Conservation (phyloP, 345 rosid species). For the Euphorbia pulcherrima region DNA sequence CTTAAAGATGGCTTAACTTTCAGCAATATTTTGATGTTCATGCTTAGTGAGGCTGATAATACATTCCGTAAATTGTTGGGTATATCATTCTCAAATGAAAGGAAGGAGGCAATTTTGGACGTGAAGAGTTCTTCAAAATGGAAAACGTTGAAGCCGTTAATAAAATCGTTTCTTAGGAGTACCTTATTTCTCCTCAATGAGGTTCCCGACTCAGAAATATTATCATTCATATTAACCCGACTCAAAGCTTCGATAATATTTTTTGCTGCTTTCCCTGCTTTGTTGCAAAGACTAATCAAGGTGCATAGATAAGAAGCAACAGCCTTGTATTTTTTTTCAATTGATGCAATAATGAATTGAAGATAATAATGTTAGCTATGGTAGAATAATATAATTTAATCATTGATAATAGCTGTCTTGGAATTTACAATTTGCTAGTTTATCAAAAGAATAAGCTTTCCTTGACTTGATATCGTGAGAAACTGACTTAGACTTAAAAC, state of each 20-base stretch:
- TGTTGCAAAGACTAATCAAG: slow-evolving; percentile 63
- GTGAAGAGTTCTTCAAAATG: slow-evolving; percentile 62
- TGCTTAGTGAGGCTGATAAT: slow-evolving; percentile 65
- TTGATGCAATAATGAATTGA: neutral
- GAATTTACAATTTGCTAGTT: neutral
- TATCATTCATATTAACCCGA: slow-evolving; percentile 48
- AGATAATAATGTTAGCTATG: neutral
- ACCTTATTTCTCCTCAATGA: slow-evolving; percentile 64
- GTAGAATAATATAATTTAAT: neutral
- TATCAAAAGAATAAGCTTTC: neutral
- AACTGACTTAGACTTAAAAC: slow-evolving; percentile 3
- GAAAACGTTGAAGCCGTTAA: slow-evolving; percentile 61
- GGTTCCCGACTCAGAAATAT: slow-evolving; percentile 57
- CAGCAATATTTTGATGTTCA: slow-evolving; percentile 50
- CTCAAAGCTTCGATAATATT: slow-evolving; percentile 53
- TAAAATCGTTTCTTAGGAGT: slow-evolving; percentile 71
- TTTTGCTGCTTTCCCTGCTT: slow-evolving; percentile 61
- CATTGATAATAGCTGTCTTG: neutral
- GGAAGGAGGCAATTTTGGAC: slow-evolving; percentile 56
- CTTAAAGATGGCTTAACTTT: slow-evolving; percentile 42
- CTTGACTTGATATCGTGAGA: neutral
- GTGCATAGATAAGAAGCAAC: slow-evolving; percentile 29
- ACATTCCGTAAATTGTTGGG: slow-evolving; percentile 58
- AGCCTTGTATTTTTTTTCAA: neutral
- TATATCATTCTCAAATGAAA: slow-evolving; percentile 46